Base-by-base conservation (phyloP, 345 rosid genomes). In the Rhizophora apiculata region DNA sequence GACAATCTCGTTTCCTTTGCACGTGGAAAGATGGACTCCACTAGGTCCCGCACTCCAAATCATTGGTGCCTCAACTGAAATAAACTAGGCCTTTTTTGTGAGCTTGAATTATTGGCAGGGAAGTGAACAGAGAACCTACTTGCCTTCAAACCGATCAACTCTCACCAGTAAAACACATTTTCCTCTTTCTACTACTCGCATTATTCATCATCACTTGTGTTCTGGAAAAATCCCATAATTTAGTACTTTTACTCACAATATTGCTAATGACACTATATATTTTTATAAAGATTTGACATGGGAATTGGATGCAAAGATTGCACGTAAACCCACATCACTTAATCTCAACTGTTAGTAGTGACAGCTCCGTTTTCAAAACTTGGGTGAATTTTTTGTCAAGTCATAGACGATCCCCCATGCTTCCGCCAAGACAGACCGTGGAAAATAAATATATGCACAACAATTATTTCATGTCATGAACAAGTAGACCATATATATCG, bases 21-120 rank as follows among this genome's bases (percentile, higher is more conserved):
- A 83, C 85, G 91, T 88, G 93, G 84, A 85, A 86, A 86, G 89
- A 82, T 77, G 83, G 83, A 85, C 71, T 76, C 90, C 93, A 86
- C 90, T 80, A 48, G 68, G 65, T 72, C 63, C 72, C 72, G 16
- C 16, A 56, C 29, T 21, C 60, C 29, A 27, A 77, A 85, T 85
- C 83, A 86, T 88, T 85, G 88, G 79, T 77, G 79, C 72, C 80
- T 63, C 82, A 84, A 80, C 85, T 76, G 69, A 76, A 84, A 62
- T 80, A 84, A 82, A 80, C 81, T 22, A 84, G 36, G 71, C 54
- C 63, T 64, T 43, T 43, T 43, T 60, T 74, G 43, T 67, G 56
- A 32, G 49, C 78, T 76, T 75, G 84, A 86, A 86, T 86, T 79
- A 84, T 86, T 86, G 85, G 72, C 27, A 56, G 6, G 22, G 68